phyloP scores from a whole-genome alignment of 2,329 filamentous ascomycete species.

The Apiospora phragmitis region DNA sequence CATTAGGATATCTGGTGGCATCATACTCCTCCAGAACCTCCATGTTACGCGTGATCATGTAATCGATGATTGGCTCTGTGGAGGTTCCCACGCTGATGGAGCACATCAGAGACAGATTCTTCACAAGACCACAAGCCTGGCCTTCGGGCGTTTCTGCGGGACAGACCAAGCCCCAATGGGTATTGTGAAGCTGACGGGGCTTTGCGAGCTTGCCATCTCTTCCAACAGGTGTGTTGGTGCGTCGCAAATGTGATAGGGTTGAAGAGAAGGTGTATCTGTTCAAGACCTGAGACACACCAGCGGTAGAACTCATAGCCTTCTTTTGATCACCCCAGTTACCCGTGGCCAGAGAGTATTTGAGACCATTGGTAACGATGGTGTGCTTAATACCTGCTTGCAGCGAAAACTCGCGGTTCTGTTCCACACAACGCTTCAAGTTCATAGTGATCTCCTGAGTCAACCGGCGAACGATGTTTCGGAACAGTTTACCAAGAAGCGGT shows the following conservation, averaged over 20 bases:
- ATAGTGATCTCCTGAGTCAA: constrained; percentile 88
- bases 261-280: constrained; percentile 98
- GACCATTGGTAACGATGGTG: constrained; percentile 84
- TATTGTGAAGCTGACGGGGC: constrained; percentile 96
- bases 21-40: constrained; percentile 96
- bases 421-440: constrained; percentile 90
- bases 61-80: constrained; percentile 86
- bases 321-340: constrained; percentile 99
- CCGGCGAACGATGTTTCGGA: constrained; percentile 87
- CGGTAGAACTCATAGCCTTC: constrained; percentile 92
- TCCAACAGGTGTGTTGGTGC: constrained; percentile 96
- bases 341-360: constrained; percentile 96
- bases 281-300: constrained; percentile 95
- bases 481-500: constrained; percentile 91
- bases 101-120: constrained; percentile 97
- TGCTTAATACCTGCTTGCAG: constrained; percentile 88
- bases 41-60: constrained; percentile 95
- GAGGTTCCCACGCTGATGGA: constrained; percentile 96
- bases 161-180: constrained; percentile 96
- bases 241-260: constrained; percentile 91
- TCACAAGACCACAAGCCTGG: constrained; percentile 96
- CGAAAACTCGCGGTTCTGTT: constrained; percentile 86
- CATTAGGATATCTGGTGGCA: constrained; percentile 79
- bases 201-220: constrained; percentile 98
- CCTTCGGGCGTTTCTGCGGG: constrained; percentile 97